These are phyloP conservation scores for Nicotiana paniculata DNA, from an alignment of 257 asterid genomes.

Conservation along the genomic window DNA sequence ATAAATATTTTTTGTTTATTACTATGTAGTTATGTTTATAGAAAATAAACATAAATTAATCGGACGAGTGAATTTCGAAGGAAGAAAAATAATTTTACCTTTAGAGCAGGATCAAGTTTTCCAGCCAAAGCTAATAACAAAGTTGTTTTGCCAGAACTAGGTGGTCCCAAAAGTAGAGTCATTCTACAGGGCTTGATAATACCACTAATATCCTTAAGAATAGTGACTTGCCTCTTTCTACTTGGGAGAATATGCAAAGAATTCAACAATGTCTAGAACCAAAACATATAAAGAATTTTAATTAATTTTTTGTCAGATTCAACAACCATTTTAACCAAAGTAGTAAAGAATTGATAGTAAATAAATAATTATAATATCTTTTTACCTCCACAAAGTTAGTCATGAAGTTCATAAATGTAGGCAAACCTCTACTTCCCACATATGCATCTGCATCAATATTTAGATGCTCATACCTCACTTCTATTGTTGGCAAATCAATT, in stretches of 20 bases:
- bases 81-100: slow-evolving; percentile 22
- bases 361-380: neutral
- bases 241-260: slow-evolving; percentile 37
- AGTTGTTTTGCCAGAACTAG: slow-evolving; percentile 70
- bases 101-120: slow-evolving; percentile 44
- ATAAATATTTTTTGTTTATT: no score
- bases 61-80: neutral
- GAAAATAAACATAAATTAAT: neutral
- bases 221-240: slow-evolving; percentile 38
- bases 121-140: slow-evolving; percentile 65
- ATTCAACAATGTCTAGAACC: slow-evolving; percentile 11
- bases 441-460: slow-evolving; percentile 52
- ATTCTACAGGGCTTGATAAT: slow-evolving; percentile 57
- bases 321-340: neutral
- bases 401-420: slow-evolving; percentile 44
- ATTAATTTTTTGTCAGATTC: neutral
- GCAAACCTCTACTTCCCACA: slow-evolving; percentile 47
- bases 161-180: slow-evolving; percentile 76
- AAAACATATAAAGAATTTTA: neutral
- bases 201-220: slow-evolving; percentile 55
- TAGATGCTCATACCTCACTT: slow-evolving; percentile 62
- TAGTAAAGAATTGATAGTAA: neutral
- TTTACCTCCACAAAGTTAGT: slow-evolving; percentile 48
- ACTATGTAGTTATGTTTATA: no score
- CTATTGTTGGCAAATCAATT: slow-evolving; percentile 59